These are phyloP conservation scores for Silene vulgaris DNA, from an alignment of 179 eudicot species.

Conservation along the genomic window DNA sequence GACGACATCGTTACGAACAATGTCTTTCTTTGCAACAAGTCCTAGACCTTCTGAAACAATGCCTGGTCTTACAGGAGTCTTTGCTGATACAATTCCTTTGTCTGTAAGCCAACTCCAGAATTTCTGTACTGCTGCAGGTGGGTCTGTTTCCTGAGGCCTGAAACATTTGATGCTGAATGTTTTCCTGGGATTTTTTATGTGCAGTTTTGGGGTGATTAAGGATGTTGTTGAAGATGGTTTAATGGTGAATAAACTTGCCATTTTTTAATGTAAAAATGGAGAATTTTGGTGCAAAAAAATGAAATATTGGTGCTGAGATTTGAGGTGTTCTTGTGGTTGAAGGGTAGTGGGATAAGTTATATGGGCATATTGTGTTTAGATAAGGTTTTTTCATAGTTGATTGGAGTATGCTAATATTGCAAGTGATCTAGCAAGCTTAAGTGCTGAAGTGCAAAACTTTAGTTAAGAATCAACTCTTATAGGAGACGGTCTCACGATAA, in stretches of 20 bases:
- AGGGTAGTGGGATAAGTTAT: constrained; percentile 8
- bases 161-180: constrained; percentile 31
- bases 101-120: constrained; percentile 95
- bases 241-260: constrained; percentile 35
- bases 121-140: constrained; percentile 41
- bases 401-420: background rate
- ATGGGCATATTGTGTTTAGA: constrained; percentile 5
- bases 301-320: background rate
- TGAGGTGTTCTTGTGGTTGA: background rate
- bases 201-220: constrained; percentile 22
- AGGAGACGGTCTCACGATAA: background rate
- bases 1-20: constrained; percentile 72
- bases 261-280: constrained; percentile 11
- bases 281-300: background rate
- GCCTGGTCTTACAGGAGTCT: constrained; percentile 63
- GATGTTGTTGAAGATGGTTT: constrained; percentile 26
- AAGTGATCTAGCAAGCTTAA: background rate
- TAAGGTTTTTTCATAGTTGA: background rate
- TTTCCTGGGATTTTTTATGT: constrained; percentile 20
- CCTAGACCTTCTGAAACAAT: constrained; percentile 75
- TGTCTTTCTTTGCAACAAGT: constrained; percentile 68
- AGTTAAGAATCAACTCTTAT: too few relatives aligned
- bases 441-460: too few relatives aligned
- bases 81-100: constrained; percentile 54
- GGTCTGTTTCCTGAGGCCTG: constrained; percentile 33